Evolutionary conservation across 2,329 filamentous ascomycete genomes (phyloP).

Genomic region (Coccinonectria pachysandricola): DNA sequence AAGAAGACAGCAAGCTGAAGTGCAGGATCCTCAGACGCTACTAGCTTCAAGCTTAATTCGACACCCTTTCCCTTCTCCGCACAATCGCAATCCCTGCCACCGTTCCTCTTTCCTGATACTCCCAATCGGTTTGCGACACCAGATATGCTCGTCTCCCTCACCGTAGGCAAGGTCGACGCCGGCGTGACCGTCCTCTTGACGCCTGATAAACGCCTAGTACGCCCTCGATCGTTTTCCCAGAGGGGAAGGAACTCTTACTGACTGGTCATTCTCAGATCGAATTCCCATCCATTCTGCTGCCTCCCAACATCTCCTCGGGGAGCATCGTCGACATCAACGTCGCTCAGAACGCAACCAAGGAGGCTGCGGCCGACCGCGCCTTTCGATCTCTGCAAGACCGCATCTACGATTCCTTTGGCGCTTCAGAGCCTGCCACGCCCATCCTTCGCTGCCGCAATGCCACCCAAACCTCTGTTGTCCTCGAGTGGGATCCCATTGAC

Average conservation of each 20-base stretch:
- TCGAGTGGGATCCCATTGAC: slow-evolving; percentile 94
- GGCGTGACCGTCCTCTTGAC: slow-evolving; percentile 95
- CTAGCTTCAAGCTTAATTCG: too few relatives aligned
- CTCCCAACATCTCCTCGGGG: slow-evolving; percentile 87
- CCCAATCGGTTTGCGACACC: too few relatives aligned
- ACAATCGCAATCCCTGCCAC: too few relatives aligned
- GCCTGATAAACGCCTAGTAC: slow-evolving; percentile 89
- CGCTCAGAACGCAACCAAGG: slow-evolving; percentile 71
- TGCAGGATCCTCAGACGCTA: too few relatives aligned
- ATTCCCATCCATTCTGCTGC: slow-evolving; percentile 94
- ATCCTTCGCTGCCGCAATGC: slow-evolving; percentile 88
- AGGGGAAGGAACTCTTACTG: too few relatives aligned
- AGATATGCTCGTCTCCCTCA: slow-evolving; percentile 87
- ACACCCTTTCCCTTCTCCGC: too few relatives aligned
- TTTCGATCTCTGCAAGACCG: slow-evolving; percentile 82
- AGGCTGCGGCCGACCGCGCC: slow-evolving; percentile 59
- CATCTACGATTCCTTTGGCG: slow-evolving; percentile 80
- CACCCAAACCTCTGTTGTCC: slow-evolving; percentile 94
- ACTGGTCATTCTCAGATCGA: slow-evolving; percentile 59
- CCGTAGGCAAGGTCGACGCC: slow-evolving; percentile 97
- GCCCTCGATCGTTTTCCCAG: too few relatives aligned
- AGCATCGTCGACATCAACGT: slow-evolving; percentile 98
- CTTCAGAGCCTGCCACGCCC: slow-evolving; percentile 64
- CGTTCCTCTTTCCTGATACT: too few relatives aligned
- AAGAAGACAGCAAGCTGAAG: too few relatives aligned